These are phyloP conservation scores for Jacaranda copaia DNA, from an alignment of 257 asterid genomes.

Conservation along the genomic window DNA sequence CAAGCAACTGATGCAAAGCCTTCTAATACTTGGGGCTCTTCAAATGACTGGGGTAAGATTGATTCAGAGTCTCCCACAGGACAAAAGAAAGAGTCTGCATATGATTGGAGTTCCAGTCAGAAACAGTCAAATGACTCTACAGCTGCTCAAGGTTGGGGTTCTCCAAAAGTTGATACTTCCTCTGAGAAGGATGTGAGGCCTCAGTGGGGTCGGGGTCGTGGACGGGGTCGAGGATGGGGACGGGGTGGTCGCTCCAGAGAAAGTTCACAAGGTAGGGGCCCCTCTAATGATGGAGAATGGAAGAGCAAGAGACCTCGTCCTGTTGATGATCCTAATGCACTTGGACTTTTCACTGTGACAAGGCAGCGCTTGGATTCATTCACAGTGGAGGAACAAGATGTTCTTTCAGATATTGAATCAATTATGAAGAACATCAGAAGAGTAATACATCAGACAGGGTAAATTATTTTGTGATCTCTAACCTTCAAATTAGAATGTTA, in stretches of 20 bases:
- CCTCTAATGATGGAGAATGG: slow-evolving; percentile 65
- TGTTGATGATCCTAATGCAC: slow-evolving; percentile 55
- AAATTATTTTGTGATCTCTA: slow-evolving; percentile 38
- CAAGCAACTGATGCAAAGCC: slow-evolving; percentile 39
- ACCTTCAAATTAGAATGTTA: slow-evolving; percentile 17
- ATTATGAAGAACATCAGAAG: slow-evolving; percentile 77
- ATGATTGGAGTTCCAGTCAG: slow-evolving; percentile 44
- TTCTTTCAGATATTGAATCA: slow-evolving; percentile 66
- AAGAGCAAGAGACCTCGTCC: slow-evolving; percentile 58
- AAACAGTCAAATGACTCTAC: slow-evolving; percentile 13
- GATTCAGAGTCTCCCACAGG: slow-evolving; percentile 38
- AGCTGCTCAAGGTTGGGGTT: slow-evolving; percentile 47
- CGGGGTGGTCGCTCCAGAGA: slow-evolving; percentile 54
- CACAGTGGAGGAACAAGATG: slow-evolving; percentile 86
- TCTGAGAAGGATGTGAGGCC: slow-evolving; percentile 38
- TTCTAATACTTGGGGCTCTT: slow-evolving; percentile 51
- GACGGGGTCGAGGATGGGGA: slow-evolving; percentile 56
- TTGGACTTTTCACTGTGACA: slow-evolving; percentile 55
- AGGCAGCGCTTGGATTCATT: slow-evolving; percentile 76
- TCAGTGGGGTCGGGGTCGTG: slow-evolving; percentile 58
- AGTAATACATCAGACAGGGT: slow-evolving; percentile 78
- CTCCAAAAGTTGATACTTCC: slow-evolving; percentile 32
- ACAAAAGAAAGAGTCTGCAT: slow-evolving; percentile 40
- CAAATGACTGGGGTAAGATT: slow-evolving; percentile 52
- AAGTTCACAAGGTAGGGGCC: slow-evolving; percentile 67